A percentile compares a stretch with the other conserved stretches of the same genome.
Conservation (phyloP, 176 grass and related monocot species). For the Elymus sibiricus region DNA sequence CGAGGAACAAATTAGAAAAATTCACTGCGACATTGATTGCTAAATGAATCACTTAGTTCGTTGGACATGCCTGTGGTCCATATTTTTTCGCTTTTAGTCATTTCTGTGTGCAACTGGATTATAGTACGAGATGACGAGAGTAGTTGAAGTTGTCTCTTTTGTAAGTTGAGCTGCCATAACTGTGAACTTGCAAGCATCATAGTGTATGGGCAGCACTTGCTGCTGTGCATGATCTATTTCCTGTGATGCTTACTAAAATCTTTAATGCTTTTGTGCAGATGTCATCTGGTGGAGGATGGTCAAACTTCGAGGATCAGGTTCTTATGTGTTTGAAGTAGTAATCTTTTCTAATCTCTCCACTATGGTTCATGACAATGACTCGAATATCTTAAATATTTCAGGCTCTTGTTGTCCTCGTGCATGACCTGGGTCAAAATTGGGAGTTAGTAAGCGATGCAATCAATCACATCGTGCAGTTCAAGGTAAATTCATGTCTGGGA, state of each 20-base stretch:
- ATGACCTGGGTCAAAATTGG: conserved; percentile 99
- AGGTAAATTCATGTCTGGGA: conserved; percentile 41
- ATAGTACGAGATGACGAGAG: not conserved
- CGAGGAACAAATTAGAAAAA: not conserved
- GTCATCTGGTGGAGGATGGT: conserved; percentile 69
- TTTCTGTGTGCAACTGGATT: conserved; percentile 10
- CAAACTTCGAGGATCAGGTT: conserved; percentile 97
- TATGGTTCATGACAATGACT: conserved; percentile 23
- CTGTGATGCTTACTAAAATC: conserved; percentile 26
- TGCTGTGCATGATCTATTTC: not conserved
- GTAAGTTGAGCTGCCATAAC: too few species aligned
- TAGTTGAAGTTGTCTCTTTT: not conserved
- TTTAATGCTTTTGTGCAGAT: conserved; percentile 50
- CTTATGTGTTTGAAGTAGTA: conserved; percentile 25
- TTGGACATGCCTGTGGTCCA: not conserved
- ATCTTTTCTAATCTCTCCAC: not conserved
- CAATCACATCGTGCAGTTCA: conserved; percentile 82
- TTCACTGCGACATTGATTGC: not conserved
- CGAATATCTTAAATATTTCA: conserved; percentile 35
- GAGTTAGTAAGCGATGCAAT: conserved; percentile 90
- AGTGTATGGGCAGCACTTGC: not conserved
- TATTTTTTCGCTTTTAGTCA: not conserved
- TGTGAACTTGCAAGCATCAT: too few species aligned
- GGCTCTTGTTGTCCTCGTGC: conserved; percentile 96
- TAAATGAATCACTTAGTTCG: conserved; percentile 2